phyloP scores from a whole-genome alignment of 495 filamentous ascomycete species.

The Daldinia loculata region DNA sequence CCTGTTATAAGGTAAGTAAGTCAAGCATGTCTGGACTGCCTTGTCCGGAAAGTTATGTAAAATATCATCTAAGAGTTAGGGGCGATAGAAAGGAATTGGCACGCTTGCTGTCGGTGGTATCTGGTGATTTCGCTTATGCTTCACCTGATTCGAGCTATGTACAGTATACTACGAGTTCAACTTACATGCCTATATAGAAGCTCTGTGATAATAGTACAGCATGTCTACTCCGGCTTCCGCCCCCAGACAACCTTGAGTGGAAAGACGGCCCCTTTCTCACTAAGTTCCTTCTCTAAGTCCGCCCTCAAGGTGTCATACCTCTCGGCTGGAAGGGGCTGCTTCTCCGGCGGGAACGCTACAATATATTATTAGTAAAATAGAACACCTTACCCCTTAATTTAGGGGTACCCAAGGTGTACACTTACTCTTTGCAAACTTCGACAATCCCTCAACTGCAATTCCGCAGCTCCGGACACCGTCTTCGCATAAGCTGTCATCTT shows the following conservation, averaged over 20 bases:
- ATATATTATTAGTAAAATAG: background rate
- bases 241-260: background rate
- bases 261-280: background rate
- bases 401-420: background rate
- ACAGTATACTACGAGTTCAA: no score
- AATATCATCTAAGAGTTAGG: no score
- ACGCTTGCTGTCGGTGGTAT: no score
- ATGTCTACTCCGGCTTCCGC: background rate
- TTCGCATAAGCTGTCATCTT: background rate
- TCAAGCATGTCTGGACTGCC: no score
- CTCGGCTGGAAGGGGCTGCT: background rate
- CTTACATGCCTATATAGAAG: no score
- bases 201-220: background rate
- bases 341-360: background rate
- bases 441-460: background rate
- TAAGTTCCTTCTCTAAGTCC: background rate
- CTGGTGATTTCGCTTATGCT: no score
- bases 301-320: background rate
- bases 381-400: background rate
- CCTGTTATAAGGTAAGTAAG: no score
- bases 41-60: no score
- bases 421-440: background rate
- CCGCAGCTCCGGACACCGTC: background rate
- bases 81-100: no score
- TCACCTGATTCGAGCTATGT: no score